Percentiles rank a stretch among this genome's conserved stretches.
Conservation (phyloP, 1,284 basidiomycete species). For the Pseudozyma sp. region DNA sequence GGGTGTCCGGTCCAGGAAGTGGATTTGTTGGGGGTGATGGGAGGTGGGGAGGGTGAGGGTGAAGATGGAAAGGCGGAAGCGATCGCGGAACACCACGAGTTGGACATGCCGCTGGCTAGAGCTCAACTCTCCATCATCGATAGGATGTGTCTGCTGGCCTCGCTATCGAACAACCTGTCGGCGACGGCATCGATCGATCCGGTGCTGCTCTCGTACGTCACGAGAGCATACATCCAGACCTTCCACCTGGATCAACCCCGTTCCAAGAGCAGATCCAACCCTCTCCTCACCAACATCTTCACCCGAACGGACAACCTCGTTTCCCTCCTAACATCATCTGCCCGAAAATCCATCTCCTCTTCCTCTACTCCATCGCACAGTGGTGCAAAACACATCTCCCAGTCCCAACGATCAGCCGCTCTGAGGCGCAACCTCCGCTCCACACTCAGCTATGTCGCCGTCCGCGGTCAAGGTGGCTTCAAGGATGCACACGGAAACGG, state of each 20-base stretch:
- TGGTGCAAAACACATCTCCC: background rate
- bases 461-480: constrained; percentile 9
- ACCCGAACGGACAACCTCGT: constrained; percentile 17
- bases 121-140: constrained; percentile 39
- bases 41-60: background rate
- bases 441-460: constrained; percentile 26
- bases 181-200: constrained; percentile 9
- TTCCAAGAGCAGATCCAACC: constrained; percentile 10
- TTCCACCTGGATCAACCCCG: constrained; percentile 16
- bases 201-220: constrained; percentile 23
- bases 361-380: background rate
- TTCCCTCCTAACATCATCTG: constrained; percentile 17
- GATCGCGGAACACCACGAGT: constrained; percentile 16
- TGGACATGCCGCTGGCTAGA: constrained; percentile 36
- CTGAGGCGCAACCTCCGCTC: background rate
- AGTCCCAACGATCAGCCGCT: background rate
- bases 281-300: constrained; percentile 15
- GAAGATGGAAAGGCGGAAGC: constrained; percentile 28
- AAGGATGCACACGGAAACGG: background rate
- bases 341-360: constrained; percentile 5
- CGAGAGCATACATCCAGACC: constrained; percentile 17
- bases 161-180: constrained; percentile 13
- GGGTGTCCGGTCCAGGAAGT: constrained; percentile 25
- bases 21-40: constrained; percentile 20
- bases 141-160: constrained; percentile 28